Conservation (phyloP, 1,284 basidiomycete genomes). For the Porogramme epimiltina region DNA sequence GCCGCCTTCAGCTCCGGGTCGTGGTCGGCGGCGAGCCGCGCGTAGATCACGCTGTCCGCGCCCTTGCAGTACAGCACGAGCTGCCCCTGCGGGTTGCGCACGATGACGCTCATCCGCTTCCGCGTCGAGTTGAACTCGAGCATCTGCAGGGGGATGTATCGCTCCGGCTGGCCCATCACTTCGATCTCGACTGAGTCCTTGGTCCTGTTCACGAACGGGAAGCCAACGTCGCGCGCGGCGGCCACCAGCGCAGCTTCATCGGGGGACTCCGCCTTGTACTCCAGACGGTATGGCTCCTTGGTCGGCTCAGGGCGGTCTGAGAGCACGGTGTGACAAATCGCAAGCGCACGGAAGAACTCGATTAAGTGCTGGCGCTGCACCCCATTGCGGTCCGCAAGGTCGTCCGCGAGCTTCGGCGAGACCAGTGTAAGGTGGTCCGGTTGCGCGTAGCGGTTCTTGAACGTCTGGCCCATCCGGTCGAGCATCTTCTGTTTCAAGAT, state of each 20-base stretch:
- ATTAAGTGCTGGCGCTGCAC: slow-evolving; percentile 72
- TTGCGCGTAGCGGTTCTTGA: slow-evolving; percentile 90
- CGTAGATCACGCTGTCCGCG: slow-evolving; percentile 95
- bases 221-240: slow-evolving; percentile 91
- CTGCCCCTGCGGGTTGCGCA: slow-evolving; percentile 81
- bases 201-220: slow-evolving; percentile 83
- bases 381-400: slow-evolving; percentile 64
- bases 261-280: slow-evolving; percentile 95
- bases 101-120: slow-evolving; percentile 92
- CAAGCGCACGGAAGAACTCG: slow-evolving; percentile 90
- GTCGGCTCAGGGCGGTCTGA: slow-evolving; percentile 73
- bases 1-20: slow-evolving; percentile 74
- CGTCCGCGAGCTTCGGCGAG: slow-evolving; percentile 81
- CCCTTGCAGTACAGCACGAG: slow-evolving; percentile 93
- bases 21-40: slow-evolving; percentile 76
- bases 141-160: slow-evolving; percentile 78
- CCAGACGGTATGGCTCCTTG: slow-evolving; percentile 66
- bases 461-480: slow-evolving; percentile 68
- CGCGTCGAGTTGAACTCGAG: slow-evolving; percentile 94
- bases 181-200: slow-evolving; percentile 86
- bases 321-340: slow-evolving; percentile 91
- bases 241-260: slow-evolving; percentile 95
- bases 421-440: slow-evolving; percentile 86
- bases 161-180: slow-evolving; percentile 87
- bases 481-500: slow-evolving; percentile 82